Evolutionary conservation across 1,139 yeast genomes (phyloP), one percentile per base, ranked within the genome.

Genomic region (Nakaseomyces delphensis): DNA sequence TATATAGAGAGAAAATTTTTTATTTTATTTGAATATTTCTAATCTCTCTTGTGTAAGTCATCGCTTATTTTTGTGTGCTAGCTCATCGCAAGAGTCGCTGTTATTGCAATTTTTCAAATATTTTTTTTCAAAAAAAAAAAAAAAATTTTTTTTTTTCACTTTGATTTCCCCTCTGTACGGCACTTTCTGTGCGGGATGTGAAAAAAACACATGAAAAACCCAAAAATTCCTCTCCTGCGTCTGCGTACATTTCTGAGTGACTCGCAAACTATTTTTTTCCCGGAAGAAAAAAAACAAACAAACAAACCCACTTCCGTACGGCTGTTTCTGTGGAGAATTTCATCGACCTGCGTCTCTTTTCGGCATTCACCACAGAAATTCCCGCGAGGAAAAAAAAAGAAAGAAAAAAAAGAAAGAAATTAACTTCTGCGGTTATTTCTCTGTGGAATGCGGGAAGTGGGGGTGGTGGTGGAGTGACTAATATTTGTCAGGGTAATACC

Each of bases 21-120:
- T 27, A 27, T 11, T 8, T 4, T 27, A 27, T 11, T 4, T 27
- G 14, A 6, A 8, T 27, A 5, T 27, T 6, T 27, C n/a, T 27
- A 8, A 11, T 11, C n/a, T 25, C 8, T 25, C n/a, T 25, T 9
- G 8, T 9, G 31, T 28, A 28, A 28, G 31, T 28, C 31, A 28
- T 28, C 31, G 18, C 31, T 18, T 28, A 28, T 28, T 28, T 28
- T 28, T 28, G 31, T 28, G 31, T 28, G 31, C 31, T 19, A 31
- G 35, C 35, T 31, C 35, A 31, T 31, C 35, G 35, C 35, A 31
- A 31, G 18, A 16, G 16, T 31, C 18, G 13, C 10, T 14, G 8
- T 5, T 13, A 14, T 29, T 29, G 18, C 15, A 14, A 5, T 11
- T 29, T n/a, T 31, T 31, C 11, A n/a, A n/a, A n/a, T n/a, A n/a